Conservation (phyloP, 192 early-diverging fungal species). For the Entomortierella beljakovae region DNA sequence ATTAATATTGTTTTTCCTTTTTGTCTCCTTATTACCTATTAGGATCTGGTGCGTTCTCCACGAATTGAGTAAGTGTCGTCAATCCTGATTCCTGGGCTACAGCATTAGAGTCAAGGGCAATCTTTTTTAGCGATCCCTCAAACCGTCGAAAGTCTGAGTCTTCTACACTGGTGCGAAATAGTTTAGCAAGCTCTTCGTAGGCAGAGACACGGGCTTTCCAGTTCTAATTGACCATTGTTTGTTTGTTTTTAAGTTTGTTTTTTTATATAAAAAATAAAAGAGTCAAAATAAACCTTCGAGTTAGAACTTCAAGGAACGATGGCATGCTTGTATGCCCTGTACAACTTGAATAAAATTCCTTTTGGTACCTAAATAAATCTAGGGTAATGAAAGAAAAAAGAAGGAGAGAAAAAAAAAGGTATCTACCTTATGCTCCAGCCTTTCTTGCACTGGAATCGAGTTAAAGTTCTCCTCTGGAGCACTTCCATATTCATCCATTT, state of each 20-base stretch:
- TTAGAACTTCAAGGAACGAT: constrained; percentile 3
- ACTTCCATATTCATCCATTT: constrained; percentile 48
- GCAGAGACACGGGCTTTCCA: constrained; percentile 95
- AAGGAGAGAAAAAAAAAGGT: constrained; percentile 18
- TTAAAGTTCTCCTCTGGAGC: constrained; percentile 82
- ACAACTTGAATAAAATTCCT: constrained; percentile 1
- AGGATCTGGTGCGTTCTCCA: constrained; percentile 85
- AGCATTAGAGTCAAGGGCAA: constrained; percentile 88
- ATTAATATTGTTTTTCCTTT: no score
- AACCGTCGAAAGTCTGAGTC: constrained; percentile 76
- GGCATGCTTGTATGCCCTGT: not conserved
- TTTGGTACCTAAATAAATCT: not conserved
- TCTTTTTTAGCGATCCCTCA: constrained; percentile 81
- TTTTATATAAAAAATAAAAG: constrained; percentile 16
- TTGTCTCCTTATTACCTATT: constrained; percentile 58
- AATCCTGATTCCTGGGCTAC: constrained; percentile 92
- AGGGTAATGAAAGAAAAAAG: constrained; percentile 7
- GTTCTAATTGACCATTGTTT: constrained; percentile 61
- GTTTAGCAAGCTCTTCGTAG: constrained; percentile 82
- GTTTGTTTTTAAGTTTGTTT: constrained; percentile 9
- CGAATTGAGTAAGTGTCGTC: constrained; percentile 77
- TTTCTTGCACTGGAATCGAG: constrained; percentile 78
- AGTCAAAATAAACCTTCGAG: constrained; percentile 9
- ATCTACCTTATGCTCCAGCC: constrained; percentile 84
- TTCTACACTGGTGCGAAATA: constrained; percentile 76